Conservation (phyloP, 2,329 filamentous ascomycete species). For the Passalora sequoiae region DNA sequence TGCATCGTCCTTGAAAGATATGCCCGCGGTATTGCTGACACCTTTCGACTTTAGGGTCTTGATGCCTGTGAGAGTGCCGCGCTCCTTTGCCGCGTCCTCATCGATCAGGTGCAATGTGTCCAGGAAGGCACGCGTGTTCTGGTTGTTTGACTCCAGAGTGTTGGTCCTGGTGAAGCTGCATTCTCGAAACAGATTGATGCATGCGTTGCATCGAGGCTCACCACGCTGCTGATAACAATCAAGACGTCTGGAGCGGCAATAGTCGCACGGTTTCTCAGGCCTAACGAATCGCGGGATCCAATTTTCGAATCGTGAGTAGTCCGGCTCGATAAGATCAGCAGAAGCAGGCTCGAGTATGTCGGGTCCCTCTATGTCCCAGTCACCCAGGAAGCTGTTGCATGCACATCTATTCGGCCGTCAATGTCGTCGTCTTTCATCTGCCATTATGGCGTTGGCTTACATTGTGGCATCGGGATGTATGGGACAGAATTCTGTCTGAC, state of each 20-base stretch:
- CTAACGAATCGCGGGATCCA: conserved; percentile 46
- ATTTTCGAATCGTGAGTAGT: conserved; percentile 33
- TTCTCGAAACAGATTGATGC: conserved; percentile 44
- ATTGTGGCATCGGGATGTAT: conserved; percentile 17
- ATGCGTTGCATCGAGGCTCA: conserved; percentile 42
- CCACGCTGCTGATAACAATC: conserved; percentile 43
- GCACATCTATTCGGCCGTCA: conserved; percentile 10
- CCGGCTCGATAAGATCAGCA: conserved; percentile 22
- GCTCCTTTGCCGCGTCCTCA: conserved; percentile 37
- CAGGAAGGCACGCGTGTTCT: conserved; percentile 34
- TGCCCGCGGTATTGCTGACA: conserved; percentile 13
- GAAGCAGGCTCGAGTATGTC: conserved; percentile 4
- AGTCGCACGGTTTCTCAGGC: conserved; percentile 44
- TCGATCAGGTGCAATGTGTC: conserved; percentile 46
- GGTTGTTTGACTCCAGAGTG: conserved; percentile 27
- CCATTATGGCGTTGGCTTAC: conserved; percentile 9
- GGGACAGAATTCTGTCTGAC: conserved; percentile 9
- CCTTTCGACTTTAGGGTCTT: conserved; percentile 26
- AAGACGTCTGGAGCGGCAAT: conserved; percentile 44
- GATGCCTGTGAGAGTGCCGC: conserved; percentile 33
- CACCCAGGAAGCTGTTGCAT: conserved; percentile 18
- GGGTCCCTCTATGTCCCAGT: conserved; percentile 16
- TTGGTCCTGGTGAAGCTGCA: conserved; percentile 42
- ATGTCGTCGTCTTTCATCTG: too few species aligned
- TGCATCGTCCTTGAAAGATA: conserved; percentile 29